Percentiles rank a stretch among this genome's conserved stretches.
Evolutionary conservation across 2,329 filamentous ascomycete species (phyloP).

Genomic region (Penicillium brevicompactum): DNA sequence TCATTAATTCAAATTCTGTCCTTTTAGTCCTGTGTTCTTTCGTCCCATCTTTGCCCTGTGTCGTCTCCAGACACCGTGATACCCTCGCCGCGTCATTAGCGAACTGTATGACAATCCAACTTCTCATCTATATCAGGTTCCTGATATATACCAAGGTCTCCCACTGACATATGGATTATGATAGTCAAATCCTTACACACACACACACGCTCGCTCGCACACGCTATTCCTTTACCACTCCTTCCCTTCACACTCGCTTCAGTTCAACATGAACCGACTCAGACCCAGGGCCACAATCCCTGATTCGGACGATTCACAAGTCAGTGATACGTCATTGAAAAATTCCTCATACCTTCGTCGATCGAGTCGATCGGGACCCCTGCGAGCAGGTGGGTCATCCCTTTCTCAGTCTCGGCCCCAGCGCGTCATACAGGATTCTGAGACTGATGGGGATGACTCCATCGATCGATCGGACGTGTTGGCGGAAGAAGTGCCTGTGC

Average conservation of each 20-base stretch:
- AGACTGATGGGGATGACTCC: slow-evolving; percentile 18
- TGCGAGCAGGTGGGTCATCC: slow-evolving; percentile 15
- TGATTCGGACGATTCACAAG: slow-evolving; percentile 22
- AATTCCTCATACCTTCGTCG: slow-evolving; percentile 15
- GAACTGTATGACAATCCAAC: neutral
- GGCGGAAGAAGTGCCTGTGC: neutral
- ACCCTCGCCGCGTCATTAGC: neutral
- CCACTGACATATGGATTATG: neutral
- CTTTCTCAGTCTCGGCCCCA: slow-evolving; percentile 17
- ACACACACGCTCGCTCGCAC: neutral
- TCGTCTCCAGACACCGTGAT: neutral
- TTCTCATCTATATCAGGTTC: neutral
- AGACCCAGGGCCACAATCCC: slow-evolving; percentile 17
- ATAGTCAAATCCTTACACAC: neutral
- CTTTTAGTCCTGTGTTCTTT: neutral
- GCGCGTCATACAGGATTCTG: slow-evolving; percentile 23
- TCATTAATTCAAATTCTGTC: neutral
- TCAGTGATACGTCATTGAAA: slow-evolving; percentile 17
- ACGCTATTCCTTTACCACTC: neutral
- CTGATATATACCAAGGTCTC: neutral
- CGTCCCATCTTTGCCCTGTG: neutral
- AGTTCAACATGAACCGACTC: slow-evolving; percentile 15
- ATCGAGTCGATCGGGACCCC: slow-evolving; percentile 8
- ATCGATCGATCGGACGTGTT: slow-evolving; percentile 5
- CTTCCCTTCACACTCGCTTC: neutral